Evolutionary conservation across 179 eudicot genomes (phyloP), one percentile per base, ranked within the genome.

Genomic region (Spergularia azorica): DNA sequence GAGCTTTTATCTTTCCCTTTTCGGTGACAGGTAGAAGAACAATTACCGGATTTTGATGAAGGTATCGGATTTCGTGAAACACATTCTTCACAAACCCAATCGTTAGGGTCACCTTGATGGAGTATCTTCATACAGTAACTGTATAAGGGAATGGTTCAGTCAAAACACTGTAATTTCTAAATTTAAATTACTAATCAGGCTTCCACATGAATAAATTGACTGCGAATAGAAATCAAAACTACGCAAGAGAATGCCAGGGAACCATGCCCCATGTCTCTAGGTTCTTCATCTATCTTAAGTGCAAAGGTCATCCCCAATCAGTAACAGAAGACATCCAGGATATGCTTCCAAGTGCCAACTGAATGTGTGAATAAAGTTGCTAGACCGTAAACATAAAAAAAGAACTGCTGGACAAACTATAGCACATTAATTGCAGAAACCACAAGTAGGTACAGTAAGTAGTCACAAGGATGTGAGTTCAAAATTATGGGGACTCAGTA

Each of bases 61-160:
- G 77, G 69, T 52, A 36, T 50, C 56, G 8, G 67, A 36, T 36
- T 74, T 43, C 52, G 39, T 56, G 63, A 43, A 56, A 66, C 60
- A 9, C 85, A 83, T 38, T 72, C 85, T 2, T 79, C 85, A 76
- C 85, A 83, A 52, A 79, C 68, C 85, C 85, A 83, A 39, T 52
- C 21, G 16, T 67, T 67, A 17, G 57, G 62, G 12, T 75, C 66
- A 67, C 38, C 75, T 6, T 32, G 15, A 67, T 43, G 39, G 21
- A 52, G 2, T 48, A 72, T 55, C 74, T 26, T 60, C 85, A 76
- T 83, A 77, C 85, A 83, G 46, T 83, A 83, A 20, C 85, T 83
- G 83, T 8, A 74, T 54, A 63, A 61, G 52, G 54, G 51, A 32
- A 62, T 11, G 56, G 18, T 17, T 20, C n/a, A 7, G 14, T 67